These are phyloP conservation scores for Pseudocercospora macadamiae DNA, from an alignment of 2,329 filamentous ascomycete species.

Conservation along the genomic window DNA sequence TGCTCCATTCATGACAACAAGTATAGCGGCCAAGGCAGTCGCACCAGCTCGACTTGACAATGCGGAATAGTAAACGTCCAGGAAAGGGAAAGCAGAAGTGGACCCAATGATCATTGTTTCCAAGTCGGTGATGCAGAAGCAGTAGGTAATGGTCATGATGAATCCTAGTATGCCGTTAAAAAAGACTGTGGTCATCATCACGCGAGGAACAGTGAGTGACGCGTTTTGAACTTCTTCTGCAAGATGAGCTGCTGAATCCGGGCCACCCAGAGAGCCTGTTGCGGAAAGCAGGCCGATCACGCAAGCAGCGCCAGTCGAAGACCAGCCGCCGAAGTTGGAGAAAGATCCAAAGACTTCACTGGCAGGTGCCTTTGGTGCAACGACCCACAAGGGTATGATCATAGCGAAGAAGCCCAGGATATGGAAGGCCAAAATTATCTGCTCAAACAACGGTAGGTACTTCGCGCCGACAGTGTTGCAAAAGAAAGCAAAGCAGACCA, in stretches of 20 bases:
- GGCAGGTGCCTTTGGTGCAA: constrained; percentile 46
- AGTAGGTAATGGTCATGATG: constrained; percentile 42
- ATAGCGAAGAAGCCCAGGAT: constrained; percentile 57
- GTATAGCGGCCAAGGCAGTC: neutral
- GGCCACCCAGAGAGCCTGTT: constrained; percentile 25
- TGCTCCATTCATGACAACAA: neutral
- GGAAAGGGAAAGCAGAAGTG: constrained; percentile 36
- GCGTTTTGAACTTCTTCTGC: constrained; percentile 35
- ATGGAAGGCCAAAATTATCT: constrained; percentile 53
- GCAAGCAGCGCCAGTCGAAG: constrained; percentile 45
- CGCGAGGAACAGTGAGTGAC: constrained; percentile 26
- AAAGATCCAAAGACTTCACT: constrained; percentile 53
- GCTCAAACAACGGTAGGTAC: constrained; percentile 52
- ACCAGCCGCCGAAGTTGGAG: constrained; percentile 52
- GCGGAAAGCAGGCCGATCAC: constrained; percentile 46
- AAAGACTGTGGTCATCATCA: constrained; percentile 42
- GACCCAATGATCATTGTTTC: constrained; percentile 22
- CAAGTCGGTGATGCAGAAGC: constrained; percentile 45
- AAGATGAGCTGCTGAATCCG: constrained; percentile 34
- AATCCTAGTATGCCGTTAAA: constrained; percentile 51
- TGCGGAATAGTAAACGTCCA: constrained; percentile 34
- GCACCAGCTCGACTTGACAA: neutral
- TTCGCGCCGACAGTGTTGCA: constrained; percentile 51
- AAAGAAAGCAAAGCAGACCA: constrained; percentile 41
- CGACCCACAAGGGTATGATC: constrained; percentile 50